Conservation (phyloP, 306 rosid species). For the Ziziphus jujuba region DNA sequence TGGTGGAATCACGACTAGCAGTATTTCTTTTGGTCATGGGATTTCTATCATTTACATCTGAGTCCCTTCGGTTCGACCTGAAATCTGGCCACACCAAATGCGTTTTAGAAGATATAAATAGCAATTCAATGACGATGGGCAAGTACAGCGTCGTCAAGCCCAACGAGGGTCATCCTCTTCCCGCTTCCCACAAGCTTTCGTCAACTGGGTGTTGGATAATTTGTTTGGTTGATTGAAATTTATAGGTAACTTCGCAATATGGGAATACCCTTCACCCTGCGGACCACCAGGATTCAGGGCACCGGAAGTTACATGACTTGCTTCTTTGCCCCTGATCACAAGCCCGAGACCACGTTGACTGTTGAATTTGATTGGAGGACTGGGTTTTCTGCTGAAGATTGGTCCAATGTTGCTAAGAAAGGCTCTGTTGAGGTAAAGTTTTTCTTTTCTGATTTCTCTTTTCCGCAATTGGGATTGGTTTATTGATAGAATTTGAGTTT, state of each 20-base stretch:
- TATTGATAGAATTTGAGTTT: no score
- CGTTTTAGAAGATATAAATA: slow-evolving; percentile 83
- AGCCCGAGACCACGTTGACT: slow-evolving; percentile 52
- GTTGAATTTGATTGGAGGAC: slow-evolving; percentile 91
- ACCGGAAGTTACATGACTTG: slow-evolving; percentile 90
- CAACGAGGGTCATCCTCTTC: slow-evolving; percentile 63
- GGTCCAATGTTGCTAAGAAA: slow-evolving; percentile 94
- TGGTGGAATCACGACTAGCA: neutral
- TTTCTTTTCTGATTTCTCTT: neutral
- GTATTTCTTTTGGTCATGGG: slow-evolving; percentile 30
- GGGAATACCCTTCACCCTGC: slow-evolving; percentile 75
- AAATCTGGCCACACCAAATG: slow-evolving; percentile 86
- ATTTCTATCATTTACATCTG: slow-evolving; percentile 42
- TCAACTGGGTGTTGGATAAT: slow-evolving; percentile 1
- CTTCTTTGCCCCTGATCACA: slow-evolving; percentile 72
- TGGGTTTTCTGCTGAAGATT: slow-evolving; percentile 90
- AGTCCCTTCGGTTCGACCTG: slow-evolving; percentile 84
- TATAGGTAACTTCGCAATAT: slow-evolving; percentile 75
- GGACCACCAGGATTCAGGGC: slow-evolving; percentile 66
- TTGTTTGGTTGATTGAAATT: slow-evolving; percentile 12
- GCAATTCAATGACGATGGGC: slow-evolving; percentile 85
- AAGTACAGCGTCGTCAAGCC: slow-evolving; percentile 70
- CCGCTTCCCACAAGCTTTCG: slow-evolving; percentile 57
- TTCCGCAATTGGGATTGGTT: neutral
- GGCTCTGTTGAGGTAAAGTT: slow-evolving; percentile 86